phyloP scores from a whole-genome alignment of 2,329 filamentous ascomycete genomes.

The Zymoseptoria pseudotritici region DNA sequence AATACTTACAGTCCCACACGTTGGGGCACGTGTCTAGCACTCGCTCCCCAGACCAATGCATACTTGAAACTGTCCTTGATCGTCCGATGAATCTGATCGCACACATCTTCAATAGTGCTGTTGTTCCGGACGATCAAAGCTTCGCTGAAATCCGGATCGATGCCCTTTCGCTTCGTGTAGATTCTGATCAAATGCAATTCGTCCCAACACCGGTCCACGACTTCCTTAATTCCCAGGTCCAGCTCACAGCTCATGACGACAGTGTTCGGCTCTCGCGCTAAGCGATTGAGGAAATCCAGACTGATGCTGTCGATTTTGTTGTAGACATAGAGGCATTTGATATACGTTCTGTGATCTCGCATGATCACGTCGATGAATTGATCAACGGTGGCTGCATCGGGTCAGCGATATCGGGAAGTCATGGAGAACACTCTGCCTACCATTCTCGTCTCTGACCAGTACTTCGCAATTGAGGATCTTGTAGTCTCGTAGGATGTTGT shows the following conservation, averaged over 20 bases:
- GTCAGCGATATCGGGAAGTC: too few relatives aligned
- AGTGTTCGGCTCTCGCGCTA: conserved; percentile 88
- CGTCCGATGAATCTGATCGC: conserved; percentile 85
- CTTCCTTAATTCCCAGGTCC: conserved; percentile 85
- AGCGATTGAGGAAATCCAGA: conserved; percentile 83
- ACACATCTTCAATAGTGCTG: conserved; percentile 91
- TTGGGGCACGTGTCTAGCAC: conserved; percentile 89
- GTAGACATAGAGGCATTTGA: conserved; percentile 90
- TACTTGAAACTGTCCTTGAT: conserved; percentile 99
- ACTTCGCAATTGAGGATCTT: conserved; percentile 98
- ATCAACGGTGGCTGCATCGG: conserved; percentile 86
- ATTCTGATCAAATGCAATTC: conserved; percentile 83
- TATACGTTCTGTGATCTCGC: conserved; percentile 98
- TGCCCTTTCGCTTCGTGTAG: conserved; percentile 92
- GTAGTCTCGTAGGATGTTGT: conserved; percentile 96
- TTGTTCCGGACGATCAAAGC: conserved; percentile 86
- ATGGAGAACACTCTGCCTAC: too few relatives aligned
- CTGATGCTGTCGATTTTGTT: conserved; percentile 98
- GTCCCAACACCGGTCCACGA: conserved; percentile 91
- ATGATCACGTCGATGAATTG: conserved; percentile 99
- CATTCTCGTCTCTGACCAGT: conserved; percentile 88
- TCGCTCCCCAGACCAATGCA: conserved; percentile 94
- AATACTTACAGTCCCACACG: conserved; percentile 64
- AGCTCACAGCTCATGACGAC: conserved; percentile 97
- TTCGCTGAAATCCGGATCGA: conserved; percentile 82